phyloP scores from a whole-genome alignment of 2,329 filamentous ascomycete species.

The Sclerotinia sclerotiorum region DNA sequence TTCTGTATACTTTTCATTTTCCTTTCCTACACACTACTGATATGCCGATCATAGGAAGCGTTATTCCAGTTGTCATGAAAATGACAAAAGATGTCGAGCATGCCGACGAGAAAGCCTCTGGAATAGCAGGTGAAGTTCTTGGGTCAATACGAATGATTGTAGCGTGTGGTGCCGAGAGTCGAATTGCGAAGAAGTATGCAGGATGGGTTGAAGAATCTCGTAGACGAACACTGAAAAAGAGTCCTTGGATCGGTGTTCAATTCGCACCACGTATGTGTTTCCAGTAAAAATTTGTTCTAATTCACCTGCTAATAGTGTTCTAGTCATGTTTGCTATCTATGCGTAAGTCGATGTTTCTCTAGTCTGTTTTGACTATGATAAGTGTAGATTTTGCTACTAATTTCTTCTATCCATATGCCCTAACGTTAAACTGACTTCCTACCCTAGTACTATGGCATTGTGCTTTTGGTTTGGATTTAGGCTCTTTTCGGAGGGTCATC shows the following conservation, averaged over 20 bases:
- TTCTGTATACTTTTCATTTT: background rate
- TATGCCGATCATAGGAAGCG: slow-evolving; percentile 26
- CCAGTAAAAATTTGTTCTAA: background rate
- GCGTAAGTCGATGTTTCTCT: slow-evolving; percentile 23
- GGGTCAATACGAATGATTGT: slow-evolving; percentile 60
- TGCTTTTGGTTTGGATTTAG: slow-evolving; percentile 61
- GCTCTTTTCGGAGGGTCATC: slow-evolving; percentile 47
- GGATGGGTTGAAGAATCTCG: slow-evolving; percentile 56
- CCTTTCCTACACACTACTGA: background rate
- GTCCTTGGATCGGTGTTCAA: slow-evolving; percentile 54
- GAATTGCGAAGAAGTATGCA: slow-evolving; percentile 54
- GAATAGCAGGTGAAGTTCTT: slow-evolving; percentile 62
- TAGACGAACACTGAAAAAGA: slow-evolving; percentile 49
- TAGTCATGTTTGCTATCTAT: slow-evolving; percentile 43
- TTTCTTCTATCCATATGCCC: background rate
- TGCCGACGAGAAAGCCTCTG: slow-evolving; percentile 57
- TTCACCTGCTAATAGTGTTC: slow-evolving; percentile 7
- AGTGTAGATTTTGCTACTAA: background rate
- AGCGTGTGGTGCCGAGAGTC: slow-evolving; percentile 60
- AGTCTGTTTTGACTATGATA: background rate
- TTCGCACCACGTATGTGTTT: slow-evolving; percentile 46
- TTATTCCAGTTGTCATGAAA: slow-evolving; percentile 58
- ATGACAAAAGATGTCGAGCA: slow-evolving; percentile 47
- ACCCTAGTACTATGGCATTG: slow-evolving; percentile 52
- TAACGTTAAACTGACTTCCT: background rate